A percentile compares a stretch with the other conserved stretches of the same genome.
Conservation (phyloP, 2,329 filamentous ascomycete genomes). For the Orbilia javanica region DNA sequence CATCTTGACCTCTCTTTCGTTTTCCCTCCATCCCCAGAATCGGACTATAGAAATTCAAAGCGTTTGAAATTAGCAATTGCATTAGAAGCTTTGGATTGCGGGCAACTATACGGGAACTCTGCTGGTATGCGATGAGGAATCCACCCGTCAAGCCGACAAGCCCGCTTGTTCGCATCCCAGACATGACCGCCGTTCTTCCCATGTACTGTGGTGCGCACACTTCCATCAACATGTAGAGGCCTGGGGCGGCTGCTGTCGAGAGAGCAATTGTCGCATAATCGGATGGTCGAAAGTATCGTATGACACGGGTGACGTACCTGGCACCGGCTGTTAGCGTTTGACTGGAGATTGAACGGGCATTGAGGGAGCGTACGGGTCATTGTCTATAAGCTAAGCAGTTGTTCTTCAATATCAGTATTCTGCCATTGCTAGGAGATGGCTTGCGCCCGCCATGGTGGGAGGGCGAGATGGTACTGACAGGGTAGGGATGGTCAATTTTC, state of each 20-base stretch:
- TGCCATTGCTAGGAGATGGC: constrained; percentile 60
- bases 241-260: constrained; percentile 77
- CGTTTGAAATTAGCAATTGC: constrained; percentile 7
- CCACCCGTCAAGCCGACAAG: constrained; percentile 81
- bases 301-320: constrained; percentile 90
- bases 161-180: constrained; percentile 82
- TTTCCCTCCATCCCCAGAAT: constrained; percentile 96
- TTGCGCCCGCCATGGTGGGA: background rate
- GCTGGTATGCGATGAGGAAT: constrained; percentile 71
- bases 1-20: constrained; percentile 89
- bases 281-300: constrained; percentile 84
- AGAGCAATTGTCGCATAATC: constrained; percentile 80
- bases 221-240: constrained; percentile 82
- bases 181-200: constrained; percentile 83
- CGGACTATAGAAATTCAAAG: constrained; percentile 73
- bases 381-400: constrained; percentile 95
- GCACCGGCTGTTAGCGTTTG: constrained; percentile 17
- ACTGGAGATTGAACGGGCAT: background rate
- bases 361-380: constrained; percentile 83
- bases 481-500: constrained; percentile 84
- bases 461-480: constrained; percentile 73
- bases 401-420: constrained; percentile 52
- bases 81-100: background rate
- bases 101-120: constrained; percentile 33
- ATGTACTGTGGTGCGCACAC: constrained; percentile 85